A percentile compares a stretch with the other conserved stretches of the same genome.
Conservation (phyloP, 805 yeast species). For the Komagataella mondaviorum region DNA sequence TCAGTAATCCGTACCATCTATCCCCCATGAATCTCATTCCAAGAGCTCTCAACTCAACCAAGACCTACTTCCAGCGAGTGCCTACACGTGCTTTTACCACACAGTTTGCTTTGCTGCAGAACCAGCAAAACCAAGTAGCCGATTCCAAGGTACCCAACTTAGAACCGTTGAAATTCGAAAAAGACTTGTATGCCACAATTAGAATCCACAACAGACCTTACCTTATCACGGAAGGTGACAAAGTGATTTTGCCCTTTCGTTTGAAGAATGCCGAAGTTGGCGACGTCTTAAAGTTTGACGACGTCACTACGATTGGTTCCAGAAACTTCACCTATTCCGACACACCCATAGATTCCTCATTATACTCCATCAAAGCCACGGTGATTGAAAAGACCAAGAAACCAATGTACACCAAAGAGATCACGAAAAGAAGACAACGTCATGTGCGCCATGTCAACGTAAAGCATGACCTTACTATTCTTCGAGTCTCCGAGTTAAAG, state of each 20-base stretch:
- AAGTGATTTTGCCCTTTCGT: conserved; percentile 63
- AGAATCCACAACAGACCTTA: conserved; percentile 76
- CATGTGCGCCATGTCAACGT: conserved; percentile 51
- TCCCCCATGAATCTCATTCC: neutral
- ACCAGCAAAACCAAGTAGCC: neutral
- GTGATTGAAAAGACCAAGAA: conserved; percentile 79
- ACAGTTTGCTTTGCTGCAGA: neutral
- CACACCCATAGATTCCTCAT: conserved; percentile 34
- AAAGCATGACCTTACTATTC: conserved; percentile 64
- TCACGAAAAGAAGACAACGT: conserved; percentile 71
- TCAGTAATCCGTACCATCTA: neutral
- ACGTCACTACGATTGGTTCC: conserved; percentile 75
- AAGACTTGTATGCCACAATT: conserved; percentile 68
- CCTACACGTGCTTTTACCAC: neutral
- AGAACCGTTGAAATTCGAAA: conserved; percentile 50
- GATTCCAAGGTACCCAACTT: conserved; percentile 22
- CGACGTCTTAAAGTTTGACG: conserved; percentile 58
- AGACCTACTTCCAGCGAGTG: neutral
- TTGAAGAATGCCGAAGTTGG: conserved; percentile 73
- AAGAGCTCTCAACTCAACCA: neutral
- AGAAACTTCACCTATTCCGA: conserved; percentile 63
- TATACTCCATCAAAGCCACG: conserved; percentile 57
- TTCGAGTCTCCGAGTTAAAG: conserved; percentile 62
- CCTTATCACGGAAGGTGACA: conserved; percentile 85
- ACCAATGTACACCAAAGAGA: conserved; percentile 59